Conservation (phyloP, 345 rosid species). For the Eucalyptus pumila region DNA sequence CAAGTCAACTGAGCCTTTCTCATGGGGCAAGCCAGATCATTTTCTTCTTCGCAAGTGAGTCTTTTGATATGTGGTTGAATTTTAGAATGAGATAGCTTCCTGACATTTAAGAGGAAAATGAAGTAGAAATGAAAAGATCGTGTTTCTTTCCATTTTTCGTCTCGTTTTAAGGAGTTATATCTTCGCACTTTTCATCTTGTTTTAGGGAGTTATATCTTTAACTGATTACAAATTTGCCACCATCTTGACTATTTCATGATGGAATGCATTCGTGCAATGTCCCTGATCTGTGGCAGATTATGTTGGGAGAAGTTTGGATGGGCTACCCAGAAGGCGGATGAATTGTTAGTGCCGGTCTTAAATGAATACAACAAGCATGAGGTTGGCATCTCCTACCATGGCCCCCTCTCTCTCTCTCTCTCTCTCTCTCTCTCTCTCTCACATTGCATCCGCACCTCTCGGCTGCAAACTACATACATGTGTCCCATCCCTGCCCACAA, state of each 20-base stretch:
- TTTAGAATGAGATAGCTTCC: background rate
- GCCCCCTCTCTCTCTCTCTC: background rate
- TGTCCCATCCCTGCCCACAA: background rate
- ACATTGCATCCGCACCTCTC: background rate
- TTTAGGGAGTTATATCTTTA: background rate
- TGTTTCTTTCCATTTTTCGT: background rate
- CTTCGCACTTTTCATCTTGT: background rate
- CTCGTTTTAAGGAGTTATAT: background rate
- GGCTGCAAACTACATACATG: background rate
- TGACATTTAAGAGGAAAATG: background rate
- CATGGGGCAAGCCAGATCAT: conserved; percentile 94
- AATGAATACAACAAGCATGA: conserved; percentile 86
- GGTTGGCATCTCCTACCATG: conserved; percentile 17
- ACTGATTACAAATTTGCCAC: background rate
- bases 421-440: background rate
- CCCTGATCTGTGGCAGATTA: conserved; percentile 29
- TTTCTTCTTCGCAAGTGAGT: conserved; percentile 66
- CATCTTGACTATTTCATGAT: background rate
- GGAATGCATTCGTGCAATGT: background rate
- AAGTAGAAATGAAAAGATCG: background rate
- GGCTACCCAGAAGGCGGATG: conserved; percentile 73
- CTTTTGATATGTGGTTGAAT: background rate
- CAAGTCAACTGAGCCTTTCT: conserved; percentile 72
- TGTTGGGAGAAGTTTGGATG: conserved; percentile 97
- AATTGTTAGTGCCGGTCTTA: conserved; percentile 74